These are phyloP conservation scores for Aegilops bicornis DNA, from an alignment of 176 grass and related monocot genomes.

Conservation along the genomic window DNA sequence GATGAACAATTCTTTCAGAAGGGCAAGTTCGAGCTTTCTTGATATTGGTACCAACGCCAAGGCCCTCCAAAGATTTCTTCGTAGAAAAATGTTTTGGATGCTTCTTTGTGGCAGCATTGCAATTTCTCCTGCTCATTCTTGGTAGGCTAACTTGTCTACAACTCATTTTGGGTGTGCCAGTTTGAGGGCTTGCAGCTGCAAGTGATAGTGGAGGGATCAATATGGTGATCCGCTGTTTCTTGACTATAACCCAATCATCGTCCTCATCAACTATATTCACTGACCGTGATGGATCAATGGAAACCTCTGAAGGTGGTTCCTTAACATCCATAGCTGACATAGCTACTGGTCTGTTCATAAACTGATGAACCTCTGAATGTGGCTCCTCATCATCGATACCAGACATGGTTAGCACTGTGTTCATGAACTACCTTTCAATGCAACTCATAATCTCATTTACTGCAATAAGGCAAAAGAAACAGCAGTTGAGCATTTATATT, in stretches of 20 bases:
- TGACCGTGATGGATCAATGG: constrained; percentile 6
- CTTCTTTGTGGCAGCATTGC: constrained; percentile 33
- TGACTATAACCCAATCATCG: constrained; percentile 59
- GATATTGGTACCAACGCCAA: not conserved
- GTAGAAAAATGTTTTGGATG: constrained; percentile 13
- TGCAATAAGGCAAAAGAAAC: constrained; percentile 27
- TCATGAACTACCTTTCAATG: constrained; percentile 3
- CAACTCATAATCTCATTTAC: not conserved
- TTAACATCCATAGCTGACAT: constrained; percentile 9
- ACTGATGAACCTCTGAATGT: not conserved
- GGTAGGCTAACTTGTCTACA: constrained; percentile 18
- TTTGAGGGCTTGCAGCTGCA: constrained; percentile 21
- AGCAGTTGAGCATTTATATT: not conserved
- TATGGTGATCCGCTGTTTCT: constrained; percentile 52
- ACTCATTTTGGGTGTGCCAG: not conserved
- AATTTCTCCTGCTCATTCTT: constrained; percentile 18
- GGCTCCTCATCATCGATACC: not conserved
- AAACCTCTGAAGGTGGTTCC: constrained; percentile 14
- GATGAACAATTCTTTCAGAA: constrained; percentile 10
- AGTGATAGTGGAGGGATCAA: constrained; percentile 43
- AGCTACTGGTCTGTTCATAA: not conserved
- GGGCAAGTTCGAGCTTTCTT: not conserved
- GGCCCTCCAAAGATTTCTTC: constrained; percentile 10
- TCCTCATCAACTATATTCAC: constrained; percentile 13
- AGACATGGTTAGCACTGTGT: constrained; percentile 10